phyloP scores from a whole-genome alignment of 768 basidiomycete species.

The Naematelia aurantialba region DNA sequence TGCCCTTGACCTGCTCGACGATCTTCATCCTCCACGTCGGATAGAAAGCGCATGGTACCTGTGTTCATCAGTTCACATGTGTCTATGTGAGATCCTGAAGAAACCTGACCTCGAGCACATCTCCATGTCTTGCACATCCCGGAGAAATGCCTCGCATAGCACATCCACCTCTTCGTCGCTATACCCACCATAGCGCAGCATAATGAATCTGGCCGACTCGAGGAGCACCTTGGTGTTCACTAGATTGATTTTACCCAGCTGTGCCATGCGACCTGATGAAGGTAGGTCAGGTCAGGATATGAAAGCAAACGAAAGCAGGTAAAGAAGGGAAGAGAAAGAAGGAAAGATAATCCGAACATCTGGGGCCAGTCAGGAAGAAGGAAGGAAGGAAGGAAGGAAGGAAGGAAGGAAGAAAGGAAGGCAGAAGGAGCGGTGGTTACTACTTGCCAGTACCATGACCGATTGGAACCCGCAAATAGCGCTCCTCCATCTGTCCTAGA shows the following conservation, averaged over 20 bases:
- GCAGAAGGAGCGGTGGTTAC: too few species aligned
- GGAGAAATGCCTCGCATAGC: constrained; percentile 9
- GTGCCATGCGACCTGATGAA: constrained; percentile 14
- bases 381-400: too few species aligned
- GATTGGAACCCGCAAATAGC: constrained; percentile 20
- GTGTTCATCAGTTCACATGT: not conserved
- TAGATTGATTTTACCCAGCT: constrained; percentile 19
- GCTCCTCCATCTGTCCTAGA: constrained; percentile 10
- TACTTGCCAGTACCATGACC: constrained; percentile 17
- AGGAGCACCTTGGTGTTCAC: constrained; percentile 17
- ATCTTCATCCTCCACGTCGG: too few species aligned
- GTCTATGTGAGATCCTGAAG: too few species aligned
- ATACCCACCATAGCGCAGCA: constrained; percentile 16
- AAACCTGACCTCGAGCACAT: not conserved
- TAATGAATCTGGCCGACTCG: constrained; percentile 11
- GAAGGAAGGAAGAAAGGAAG: too few species aligned
- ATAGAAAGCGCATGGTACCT: too few species aligned
- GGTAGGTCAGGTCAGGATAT: too few species aligned
- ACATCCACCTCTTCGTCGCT: constrained; percentile 21
- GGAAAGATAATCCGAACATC: too few species aligned
- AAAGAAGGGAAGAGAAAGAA: too few species aligned
- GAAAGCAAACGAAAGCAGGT: too few species aligned
- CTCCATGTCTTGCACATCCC: not conserved
- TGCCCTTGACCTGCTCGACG: too few species aligned
- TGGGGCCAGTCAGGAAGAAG: too few species aligned